A percentile compares a stretch with the other conserved stretches of the same genome.
These are phyloP conservation scores for Cyclostephanos tholiformis DNA, from an alignment of 108 stramenopile species.

Conservation along the genomic window DNA sequence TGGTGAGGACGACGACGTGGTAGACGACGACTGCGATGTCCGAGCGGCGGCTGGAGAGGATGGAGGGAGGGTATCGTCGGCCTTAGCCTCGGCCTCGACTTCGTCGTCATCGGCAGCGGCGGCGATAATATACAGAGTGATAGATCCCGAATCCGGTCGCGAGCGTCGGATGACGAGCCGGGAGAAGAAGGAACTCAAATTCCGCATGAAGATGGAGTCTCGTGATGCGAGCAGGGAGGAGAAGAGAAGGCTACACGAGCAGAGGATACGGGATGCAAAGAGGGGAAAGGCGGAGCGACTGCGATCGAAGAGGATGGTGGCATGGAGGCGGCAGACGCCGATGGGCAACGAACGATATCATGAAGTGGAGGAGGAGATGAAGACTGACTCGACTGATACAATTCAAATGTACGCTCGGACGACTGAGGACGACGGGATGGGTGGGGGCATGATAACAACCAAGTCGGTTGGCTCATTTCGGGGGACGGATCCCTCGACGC, in stretches of 20 bases:
- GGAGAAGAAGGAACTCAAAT: conserved; percentile 71
- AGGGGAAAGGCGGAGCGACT: conserved; percentile 39
- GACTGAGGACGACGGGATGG: no score
- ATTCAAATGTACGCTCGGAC: no score
- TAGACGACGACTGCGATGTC: no score
- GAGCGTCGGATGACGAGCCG: conserved; percentile 77
- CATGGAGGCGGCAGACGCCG: background rate
- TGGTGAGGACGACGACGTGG: no score
- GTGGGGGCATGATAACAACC: no score
- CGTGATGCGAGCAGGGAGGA: conserved; percentile 28
- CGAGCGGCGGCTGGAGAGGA: background rate
- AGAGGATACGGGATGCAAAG: conserved; percentile 27
- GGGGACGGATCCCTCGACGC: no score
- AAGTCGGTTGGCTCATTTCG: no score
- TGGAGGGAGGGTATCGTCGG: no score
- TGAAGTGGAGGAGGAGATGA: conserved; percentile 15
- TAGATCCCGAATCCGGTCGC: conserved; percentile 51
- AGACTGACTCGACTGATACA: background rate
- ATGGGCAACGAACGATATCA: background rate
- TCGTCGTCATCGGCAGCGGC: background rate
- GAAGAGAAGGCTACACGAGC: conserved; percentile 26
- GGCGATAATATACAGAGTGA: conserved; percentile 54
- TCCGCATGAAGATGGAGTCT: conserved; percentile 46
- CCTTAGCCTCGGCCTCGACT: no score
- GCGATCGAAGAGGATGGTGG: conserved; percentile 21